Conservation (phyloP, 2,329 filamentous ascomycete genomes). For the Aspergillus caelatus region DNA sequence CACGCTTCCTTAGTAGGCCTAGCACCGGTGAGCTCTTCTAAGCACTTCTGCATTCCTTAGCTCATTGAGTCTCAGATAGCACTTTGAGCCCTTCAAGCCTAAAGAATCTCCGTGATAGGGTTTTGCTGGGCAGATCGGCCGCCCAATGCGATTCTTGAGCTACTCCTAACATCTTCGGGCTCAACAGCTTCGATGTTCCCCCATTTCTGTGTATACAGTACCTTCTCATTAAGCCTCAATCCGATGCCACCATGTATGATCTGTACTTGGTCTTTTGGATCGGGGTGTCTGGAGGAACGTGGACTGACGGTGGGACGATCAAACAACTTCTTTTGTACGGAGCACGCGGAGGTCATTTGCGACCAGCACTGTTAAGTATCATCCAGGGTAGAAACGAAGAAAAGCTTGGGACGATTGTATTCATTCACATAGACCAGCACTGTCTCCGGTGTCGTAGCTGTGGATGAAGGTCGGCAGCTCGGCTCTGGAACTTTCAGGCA, state of each 20-base stretch:
- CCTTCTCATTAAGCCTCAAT: neutral
- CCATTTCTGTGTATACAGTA: neutral
- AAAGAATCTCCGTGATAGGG: neutral
- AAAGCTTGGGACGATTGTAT: neutral
- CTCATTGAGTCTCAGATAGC: neutral
- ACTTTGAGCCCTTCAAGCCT: neutral
- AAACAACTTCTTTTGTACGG: neutral
- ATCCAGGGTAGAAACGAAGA: neutral
- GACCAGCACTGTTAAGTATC: neutral
- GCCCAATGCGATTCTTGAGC: neutral
- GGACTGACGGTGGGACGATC: too few relatives aligned
- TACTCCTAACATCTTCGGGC: neutral
- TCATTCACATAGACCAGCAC: neutral
- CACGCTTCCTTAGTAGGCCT: too few relatives aligned
- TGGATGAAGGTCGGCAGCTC: neutral
- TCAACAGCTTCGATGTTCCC: neutral
- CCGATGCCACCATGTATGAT: neutral
- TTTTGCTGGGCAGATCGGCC: neutral
- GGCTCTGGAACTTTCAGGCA: neutral
- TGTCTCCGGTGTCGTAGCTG: neutral
- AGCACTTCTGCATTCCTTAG: neutral
- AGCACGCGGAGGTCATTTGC: neutral
- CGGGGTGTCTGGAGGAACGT: neutral
- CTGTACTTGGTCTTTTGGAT: neutral
- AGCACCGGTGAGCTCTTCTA: neutral